These are phyloP conservation scores for Magnaporthiopsis incrustans DNA, from an alignment of 2,329 filamentous ascomycete genomes.

Conservation along the genomic window DNA sequence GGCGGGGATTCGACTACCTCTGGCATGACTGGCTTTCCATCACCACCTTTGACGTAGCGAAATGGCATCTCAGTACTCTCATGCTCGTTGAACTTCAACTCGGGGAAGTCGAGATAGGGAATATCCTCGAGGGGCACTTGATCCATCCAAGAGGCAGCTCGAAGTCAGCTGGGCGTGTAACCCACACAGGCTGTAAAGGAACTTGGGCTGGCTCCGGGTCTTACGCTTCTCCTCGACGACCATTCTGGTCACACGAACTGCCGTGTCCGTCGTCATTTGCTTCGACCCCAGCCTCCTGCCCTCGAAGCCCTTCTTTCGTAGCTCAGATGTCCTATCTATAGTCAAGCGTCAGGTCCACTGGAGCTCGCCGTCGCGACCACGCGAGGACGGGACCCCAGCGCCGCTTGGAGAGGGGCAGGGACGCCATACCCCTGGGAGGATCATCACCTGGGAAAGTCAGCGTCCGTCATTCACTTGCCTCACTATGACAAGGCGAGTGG, in stretches of 20 bases:
- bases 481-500: background rate
- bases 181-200: background rate
- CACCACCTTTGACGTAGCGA: slow-evolving; percentile 68
- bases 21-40: slow-evolving; percentile 84
- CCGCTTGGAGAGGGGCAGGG: background rate
- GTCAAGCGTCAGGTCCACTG: slow-evolving; percentile 5
- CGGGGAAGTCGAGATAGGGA: slow-evolving; percentile 77
- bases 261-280: slow-evolving; percentile 98
- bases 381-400: too few species aligned
- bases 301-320: slow-evolving; percentile 86
- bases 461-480: too few species aligned
- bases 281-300: slow-evolving; percentile 82
- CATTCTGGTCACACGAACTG: slow-evolving; percentile 84
- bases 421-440: slow-evolving; percentile 68
- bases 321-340: slow-evolving; percentile 85
- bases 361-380: background rate
- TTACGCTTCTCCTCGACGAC: slow-evolving; percentile 77
- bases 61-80: slow-evolving; percentile 98
- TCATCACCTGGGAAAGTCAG: slow-evolving; percentile 62
- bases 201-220: slow-evolving; percentile 18
- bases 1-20: slow-evolving; percentile 45
- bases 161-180: background rate
- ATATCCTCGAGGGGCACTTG: slow-evolving; percentile 71
- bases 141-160: background rate
- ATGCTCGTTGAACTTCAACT: slow-evolving; percentile 81